These are phyloP conservation scores for Mariannaea sp. DNA, from an alignment of 2,329 filamentous ascomycete genomes.

Conservation along the genomic window DNA sequence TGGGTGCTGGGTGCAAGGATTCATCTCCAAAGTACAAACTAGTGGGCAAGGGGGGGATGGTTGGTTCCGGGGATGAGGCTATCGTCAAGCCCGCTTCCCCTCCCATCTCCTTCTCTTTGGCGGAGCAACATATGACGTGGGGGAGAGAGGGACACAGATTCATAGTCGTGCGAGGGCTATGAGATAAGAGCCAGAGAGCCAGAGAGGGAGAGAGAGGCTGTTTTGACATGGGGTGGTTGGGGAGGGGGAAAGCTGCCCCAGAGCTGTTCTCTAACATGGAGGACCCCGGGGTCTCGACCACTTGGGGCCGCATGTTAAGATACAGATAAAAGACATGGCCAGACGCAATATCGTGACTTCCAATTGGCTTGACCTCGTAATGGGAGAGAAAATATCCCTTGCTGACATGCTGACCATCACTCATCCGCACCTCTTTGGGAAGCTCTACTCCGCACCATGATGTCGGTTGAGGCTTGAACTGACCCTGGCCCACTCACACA, in stretches of 20 bases:
- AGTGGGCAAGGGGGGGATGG: neutral
- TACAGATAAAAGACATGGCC: slow-evolving; percentile 9
- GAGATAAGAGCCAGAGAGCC: too few relatives aligned
- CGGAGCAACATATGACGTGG: neutral
- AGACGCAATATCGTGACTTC: slow-evolving; percentile 1
- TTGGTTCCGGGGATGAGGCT: slow-evolving; percentile 10
- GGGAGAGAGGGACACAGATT: too few relatives aligned
- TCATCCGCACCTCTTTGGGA: slow-evolving; percentile 12
- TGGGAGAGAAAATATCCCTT: neutral
- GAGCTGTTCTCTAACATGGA: neutral
- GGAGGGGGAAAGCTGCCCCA: neutral
- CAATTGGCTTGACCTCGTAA: slow-evolving; percentile 17
- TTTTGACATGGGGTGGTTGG: too few relatives aligned
- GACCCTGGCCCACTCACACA: too few relatives aligned
- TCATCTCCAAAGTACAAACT: neutral
- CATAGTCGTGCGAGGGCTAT: too few relatives aligned
- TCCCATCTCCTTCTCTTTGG: too few relatives aligned
- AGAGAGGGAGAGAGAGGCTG: too few relatives aligned
- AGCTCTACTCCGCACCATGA: slow-evolving; percentile 1
- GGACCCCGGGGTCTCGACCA: neutral
- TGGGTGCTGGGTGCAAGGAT: neutral
- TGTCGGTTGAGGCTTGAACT: neutral
- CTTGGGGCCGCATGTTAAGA: neutral
- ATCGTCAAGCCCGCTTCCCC: neutral
- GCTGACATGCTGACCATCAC: slow-evolving; percentile 5